Evolutionary conservation across 169 alveolate species (phyloP).

Genomic region (Theileria parva): DNA sequence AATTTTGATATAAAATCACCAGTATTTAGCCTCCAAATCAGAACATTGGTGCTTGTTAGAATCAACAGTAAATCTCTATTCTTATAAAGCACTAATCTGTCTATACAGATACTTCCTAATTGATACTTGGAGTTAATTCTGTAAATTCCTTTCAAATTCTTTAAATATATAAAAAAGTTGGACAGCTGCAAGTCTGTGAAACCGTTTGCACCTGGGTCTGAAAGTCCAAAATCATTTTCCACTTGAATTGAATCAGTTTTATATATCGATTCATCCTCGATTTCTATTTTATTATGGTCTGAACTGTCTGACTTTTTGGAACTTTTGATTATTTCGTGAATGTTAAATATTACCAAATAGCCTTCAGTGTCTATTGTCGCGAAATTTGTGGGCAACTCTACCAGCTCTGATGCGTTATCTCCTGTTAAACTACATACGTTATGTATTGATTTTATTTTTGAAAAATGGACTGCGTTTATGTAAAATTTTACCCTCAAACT

Average conservation of each 20-base stretch:
- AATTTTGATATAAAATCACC: slow-evolving; percentile 41
- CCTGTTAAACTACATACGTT: slow-evolving; percentile 29
- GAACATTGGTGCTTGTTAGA: slow-evolving; percentile 30
- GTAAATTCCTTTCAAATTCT: slow-evolving; percentile 35
- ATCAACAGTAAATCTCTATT: slow-evolving; percentile 47
- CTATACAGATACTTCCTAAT: slow-evolving; percentile 15
- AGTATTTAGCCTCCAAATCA: slow-evolving; percentile 41
- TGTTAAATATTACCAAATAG: slow-evolving; percentile 28
- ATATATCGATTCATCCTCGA: slow-evolving; percentile 2
- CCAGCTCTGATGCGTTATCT: slow-evolving; percentile 29
- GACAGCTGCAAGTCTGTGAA: neutral
- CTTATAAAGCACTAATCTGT: slow-evolving; percentile 31
- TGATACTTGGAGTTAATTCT: slow-evolving; percentile 18
- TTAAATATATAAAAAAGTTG: slow-evolving; percentile 5
- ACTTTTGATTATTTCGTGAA: slow-evolving; percentile 1
- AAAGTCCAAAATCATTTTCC: neutral
- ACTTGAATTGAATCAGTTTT: neutral
- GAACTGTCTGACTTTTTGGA: neutral
- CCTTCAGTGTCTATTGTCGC: slow-evolving; percentile 44
- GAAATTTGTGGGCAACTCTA: slow-evolving; percentile 33
- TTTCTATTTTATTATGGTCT: slow-evolving; percentile 4
- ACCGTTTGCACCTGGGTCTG: neutral
- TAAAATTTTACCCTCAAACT: slow-evolving; percentile 7
- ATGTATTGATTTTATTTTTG: slow-evolving; percentile 31
- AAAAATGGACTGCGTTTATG: slow-evolving; percentile 18